Evolutionary conservation across 352 stramenopile genomes (phyloP), one percentile per base, ranked within the genome.

Genomic region (Phytophthora pluvialis): DNA sequence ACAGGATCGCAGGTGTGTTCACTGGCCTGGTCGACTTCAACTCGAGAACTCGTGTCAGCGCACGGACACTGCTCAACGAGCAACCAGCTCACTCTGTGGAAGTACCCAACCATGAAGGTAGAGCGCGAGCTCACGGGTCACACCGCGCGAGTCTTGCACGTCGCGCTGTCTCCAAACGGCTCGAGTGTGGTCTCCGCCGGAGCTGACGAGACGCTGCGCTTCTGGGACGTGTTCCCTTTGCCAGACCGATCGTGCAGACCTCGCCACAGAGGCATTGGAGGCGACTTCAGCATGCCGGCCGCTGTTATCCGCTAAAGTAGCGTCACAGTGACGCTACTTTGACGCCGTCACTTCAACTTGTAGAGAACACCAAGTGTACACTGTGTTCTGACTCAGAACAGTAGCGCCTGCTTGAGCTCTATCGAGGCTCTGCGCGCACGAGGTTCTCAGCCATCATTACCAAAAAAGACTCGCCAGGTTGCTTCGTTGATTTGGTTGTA

Each of bases 191-290:
- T 97, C 29, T 98, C 96, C 4, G 96, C 91, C 11, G 95, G 91
- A 4, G 96, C 91, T 4, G 97, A 99, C 74, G 96, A 99, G 80
- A 99, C 95, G 6, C 80, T 99, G 33, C 84, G 96, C 39, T 99
- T 99, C 77, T 99, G 97, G 96, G 91, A 98, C 64, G 78, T 99
- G 1, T 99, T 86, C 35, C 55, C 68, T 21, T 21, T 21, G 21
- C 21, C 21, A 21, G 21, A 21, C 21, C 21, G 21, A 21, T 2
- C 21, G 21, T 21, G 21, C 21, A 21, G 21, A 21, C 21, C 21
- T 21, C 21, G 21, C 21, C 21, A 21, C 21, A 21, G 21, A 21
- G 21, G 21, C 21, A 21, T 21, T 21, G 21, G 21, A 21, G 21
- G 21, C 21, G 21, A 21, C 21, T 21, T 53, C 13, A 21, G 18